These are phyloP conservation scores for Guillardia theta DNA, from an alignment of 78 protist genomes.

Conservation along the genomic window DNA sequence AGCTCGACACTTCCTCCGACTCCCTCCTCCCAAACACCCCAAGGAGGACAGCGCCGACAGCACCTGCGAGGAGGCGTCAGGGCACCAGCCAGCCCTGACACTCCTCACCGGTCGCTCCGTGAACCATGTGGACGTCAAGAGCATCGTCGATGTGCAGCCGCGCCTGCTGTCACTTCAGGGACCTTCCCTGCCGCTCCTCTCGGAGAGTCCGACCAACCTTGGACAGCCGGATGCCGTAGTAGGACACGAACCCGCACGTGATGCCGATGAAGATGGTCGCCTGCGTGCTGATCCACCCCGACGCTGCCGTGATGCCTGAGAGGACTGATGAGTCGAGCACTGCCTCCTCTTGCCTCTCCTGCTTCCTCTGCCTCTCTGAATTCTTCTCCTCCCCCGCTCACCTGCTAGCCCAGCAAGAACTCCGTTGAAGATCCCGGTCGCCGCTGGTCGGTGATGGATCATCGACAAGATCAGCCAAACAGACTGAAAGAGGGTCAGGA, in stretches of 20 bases:
- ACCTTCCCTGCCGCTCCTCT: background rate
- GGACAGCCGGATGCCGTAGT: background rate
- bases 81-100: background rate
- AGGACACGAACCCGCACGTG: background rate
- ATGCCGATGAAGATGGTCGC: background rate
- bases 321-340: too few relatives aligned
- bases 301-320: conserved; percentile 83
- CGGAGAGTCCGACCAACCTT: background rate
- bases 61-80: background rate
- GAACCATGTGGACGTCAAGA: conserved; percentile 22
- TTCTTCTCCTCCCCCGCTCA: too few relatives aligned
- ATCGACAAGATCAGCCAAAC: background rate
- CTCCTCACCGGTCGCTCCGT: conserved; percentile 23
- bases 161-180: background rate
- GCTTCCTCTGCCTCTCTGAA: too few relatives aligned
- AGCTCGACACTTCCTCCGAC: background rate
- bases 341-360: too few relatives aligned
- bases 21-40: background rate
- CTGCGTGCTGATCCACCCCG: conserved; percentile 71
- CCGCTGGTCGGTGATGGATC: background rate
- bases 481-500: too few relatives aligned
- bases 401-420: conserved; percentile 59
- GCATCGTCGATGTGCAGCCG: conserved; percentile 33
- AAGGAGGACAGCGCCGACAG: background rate
- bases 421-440: conserved; percentile 31